Evolutionary conservation across 345 rosid genomes (phyloP).

Genomic region (Heritiera fomes): DNA sequence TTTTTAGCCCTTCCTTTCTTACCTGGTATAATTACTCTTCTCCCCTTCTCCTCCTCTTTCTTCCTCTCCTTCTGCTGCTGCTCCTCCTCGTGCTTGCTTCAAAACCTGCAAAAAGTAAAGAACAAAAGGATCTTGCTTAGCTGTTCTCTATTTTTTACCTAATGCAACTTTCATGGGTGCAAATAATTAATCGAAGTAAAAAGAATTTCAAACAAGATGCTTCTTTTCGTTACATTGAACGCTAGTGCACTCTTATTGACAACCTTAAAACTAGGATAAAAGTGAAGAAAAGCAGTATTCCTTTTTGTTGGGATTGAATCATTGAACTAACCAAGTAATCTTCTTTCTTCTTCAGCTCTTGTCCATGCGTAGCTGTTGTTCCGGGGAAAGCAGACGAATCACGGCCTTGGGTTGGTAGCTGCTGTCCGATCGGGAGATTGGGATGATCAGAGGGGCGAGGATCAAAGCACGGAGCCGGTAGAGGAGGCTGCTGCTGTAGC

Average conservation of each 20-base stretch:
- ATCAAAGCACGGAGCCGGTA: background rate
- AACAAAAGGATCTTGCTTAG: slow-evolving; percentile 27
- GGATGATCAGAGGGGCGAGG: slow-evolving; percentile 41
- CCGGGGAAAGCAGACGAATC: slow-evolving; percentile 24
- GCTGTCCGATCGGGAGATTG: slow-evolving; percentile 43
- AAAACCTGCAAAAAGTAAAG: slow-evolving; percentile 30
- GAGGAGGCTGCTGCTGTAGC: slow-evolving; percentile 16
- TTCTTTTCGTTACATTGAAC: slow-evolving; percentile 24
- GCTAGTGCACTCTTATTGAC: slow-evolving; percentile 43
- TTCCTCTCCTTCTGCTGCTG: background rate
- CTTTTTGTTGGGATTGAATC: slow-evolving; percentile 8
- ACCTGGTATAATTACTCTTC: slow-evolving; percentile 54
- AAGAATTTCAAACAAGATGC: slow-evolving; percentile 14
- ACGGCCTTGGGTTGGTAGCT: slow-evolving; percentile 14
- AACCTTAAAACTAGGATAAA: background rate
- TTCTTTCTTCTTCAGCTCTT: slow-evolving; percentile 27
- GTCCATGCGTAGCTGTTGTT: background rate
- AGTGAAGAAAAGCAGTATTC: background rate
- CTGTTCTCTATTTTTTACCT: background rate
- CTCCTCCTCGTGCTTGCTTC: slow-evolving; percentile 20
- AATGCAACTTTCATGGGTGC: slow-evolving; percentile 31
- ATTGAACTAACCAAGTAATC: slow-evolving; percentile 38
- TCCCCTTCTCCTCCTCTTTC: slow-evolving; percentile 31
- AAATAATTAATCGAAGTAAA: slow-evolving; percentile 30
- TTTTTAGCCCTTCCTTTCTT: slow-evolving; percentile 35